A percentile compares a stretch with the other conserved stretches of the same genome.
Conservation (phyloP, 2,329 filamentous ascomycete species). For the Clonostachys sp. region DNA sequence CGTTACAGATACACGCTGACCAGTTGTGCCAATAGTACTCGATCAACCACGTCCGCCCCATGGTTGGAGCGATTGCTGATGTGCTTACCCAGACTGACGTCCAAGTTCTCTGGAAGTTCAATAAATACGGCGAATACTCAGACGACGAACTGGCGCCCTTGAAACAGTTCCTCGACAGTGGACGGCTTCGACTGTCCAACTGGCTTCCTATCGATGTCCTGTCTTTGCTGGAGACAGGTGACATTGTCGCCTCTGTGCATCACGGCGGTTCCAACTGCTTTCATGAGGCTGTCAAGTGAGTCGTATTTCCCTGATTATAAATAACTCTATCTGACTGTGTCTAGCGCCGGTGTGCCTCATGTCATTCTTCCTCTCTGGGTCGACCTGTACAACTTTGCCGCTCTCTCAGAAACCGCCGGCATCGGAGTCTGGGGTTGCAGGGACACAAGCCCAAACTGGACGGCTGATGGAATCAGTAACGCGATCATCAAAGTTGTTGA, state of each 20-base stretch:
- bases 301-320: background rate
- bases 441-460: slow-evolving; percentile 18
- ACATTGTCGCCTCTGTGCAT: slow-evolving; percentile 21
- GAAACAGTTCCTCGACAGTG: slow-evolving; percentile 2
- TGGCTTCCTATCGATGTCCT: slow-evolving; percentile 17
- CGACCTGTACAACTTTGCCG: slow-evolving; percentile 36
- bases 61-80: slow-evolving; percentile 11
- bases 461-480: slow-evolving; percentile 12
- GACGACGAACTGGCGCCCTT: slow-evolving; percentile 6
- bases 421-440: slow-evolving; percentile 30
- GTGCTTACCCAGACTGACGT: slow-evolving; percentile 8
- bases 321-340: too few species aligned
- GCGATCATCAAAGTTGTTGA: slow-evolving; percentile 14
- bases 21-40: background rate
- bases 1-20: background rate
- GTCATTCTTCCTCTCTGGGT: slow-evolving; percentile 36
- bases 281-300: slow-evolving; percentile 33
- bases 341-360: slow-evolving; percentile 34
- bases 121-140: slow-evolving; percentile 1
- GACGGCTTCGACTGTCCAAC: slow-evolving; percentile 6
- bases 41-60: background rate
- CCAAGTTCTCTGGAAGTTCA: slow-evolving; percentile 21
- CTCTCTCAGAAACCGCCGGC: slow-evolving; percentile 29
- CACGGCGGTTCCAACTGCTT: slow-evolving; percentile 29
- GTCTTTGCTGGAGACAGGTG: slow-evolving; percentile 19